Evolutionary conservation across 306 rosid genomes (phyloP).

Genomic region (Casuarina cunninghamiana): DNA sequence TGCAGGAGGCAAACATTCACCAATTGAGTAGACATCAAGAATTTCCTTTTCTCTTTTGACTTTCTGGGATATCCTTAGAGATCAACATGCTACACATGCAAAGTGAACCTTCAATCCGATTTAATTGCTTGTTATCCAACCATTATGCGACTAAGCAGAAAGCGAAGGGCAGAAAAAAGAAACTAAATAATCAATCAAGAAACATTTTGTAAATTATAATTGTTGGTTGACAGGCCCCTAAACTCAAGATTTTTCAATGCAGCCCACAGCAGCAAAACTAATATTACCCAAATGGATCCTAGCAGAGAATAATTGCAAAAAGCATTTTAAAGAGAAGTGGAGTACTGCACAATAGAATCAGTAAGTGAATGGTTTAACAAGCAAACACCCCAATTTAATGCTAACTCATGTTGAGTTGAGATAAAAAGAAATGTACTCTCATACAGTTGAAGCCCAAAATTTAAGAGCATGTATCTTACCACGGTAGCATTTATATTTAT

Average conservation of each 20-base stretch:
- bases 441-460: neutral
- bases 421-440: neutral
- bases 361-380: neutral
- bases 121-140: neutral
- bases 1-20: constrained; percentile 9
- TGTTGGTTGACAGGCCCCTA: neutral
- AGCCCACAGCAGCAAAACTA: neutral
- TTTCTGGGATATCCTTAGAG: neutral
- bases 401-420: constrained; percentile 7
- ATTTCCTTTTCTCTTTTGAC: neutral
- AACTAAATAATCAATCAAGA: neutral
- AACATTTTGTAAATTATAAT: neutral
- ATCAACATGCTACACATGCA: neutral
- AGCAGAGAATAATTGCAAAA: neutral
- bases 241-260: neutral
- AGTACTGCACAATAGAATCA: neutral
- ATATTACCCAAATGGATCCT: neutral
- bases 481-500: neutral
- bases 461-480: neutral
- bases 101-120: neutral
- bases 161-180: neutral
- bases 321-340: neutral
- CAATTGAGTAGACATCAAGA: neutral
- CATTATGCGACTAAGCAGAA: neutral
- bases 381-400: neutral